Percentiles rank a stretch among this genome's conserved stretches.
Conservation (phyloP, 495 filamentous ascomycete genomes). For the Talaromyces thailandensis region DNA sequence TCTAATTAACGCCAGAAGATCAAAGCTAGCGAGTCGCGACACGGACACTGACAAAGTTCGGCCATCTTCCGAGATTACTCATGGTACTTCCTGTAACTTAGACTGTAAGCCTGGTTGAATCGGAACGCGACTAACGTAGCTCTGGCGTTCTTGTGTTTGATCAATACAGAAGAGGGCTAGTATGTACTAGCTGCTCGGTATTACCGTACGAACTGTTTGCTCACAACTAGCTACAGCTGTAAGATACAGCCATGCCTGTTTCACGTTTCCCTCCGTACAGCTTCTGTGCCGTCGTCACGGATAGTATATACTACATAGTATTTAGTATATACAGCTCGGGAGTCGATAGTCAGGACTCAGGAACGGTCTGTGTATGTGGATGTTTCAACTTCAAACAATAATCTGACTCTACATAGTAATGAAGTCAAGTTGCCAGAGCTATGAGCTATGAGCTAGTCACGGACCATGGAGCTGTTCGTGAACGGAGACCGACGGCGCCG, state of each 20-base stretch:
- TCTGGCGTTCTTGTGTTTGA: not conserved
- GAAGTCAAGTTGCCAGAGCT: too few relatives aligned
- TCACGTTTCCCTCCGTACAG: not conserved
- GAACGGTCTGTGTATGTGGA: not conserved
- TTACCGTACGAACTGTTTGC: not conserved
- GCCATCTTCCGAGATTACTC: not conserved
- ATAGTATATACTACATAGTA: too few relatives aligned
- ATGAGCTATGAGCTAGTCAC: not conserved
- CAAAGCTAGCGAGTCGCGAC: not conserved
- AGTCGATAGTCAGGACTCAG: too few relatives aligned
- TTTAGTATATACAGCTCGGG: not conserved
- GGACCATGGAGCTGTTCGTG: too few relatives aligned
- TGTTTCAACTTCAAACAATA: not conserved
- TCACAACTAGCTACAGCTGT: not conserved
- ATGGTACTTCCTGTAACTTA: too few relatives aligned
- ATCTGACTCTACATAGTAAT: too few relatives aligned
- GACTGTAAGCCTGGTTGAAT: too few relatives aligned
- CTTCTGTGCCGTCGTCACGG: not conserved
- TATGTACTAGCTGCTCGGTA: not conserved
- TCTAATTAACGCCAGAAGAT: not conserved
- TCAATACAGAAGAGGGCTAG: not conserved
- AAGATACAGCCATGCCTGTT: conserved; percentile 2
- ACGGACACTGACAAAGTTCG: not conserved
- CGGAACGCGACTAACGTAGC: not conserved
- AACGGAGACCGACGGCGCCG: not conserved